Conservation (phyloP, 257 asterid genomes). For the Solanum sejunctum region DNA sequence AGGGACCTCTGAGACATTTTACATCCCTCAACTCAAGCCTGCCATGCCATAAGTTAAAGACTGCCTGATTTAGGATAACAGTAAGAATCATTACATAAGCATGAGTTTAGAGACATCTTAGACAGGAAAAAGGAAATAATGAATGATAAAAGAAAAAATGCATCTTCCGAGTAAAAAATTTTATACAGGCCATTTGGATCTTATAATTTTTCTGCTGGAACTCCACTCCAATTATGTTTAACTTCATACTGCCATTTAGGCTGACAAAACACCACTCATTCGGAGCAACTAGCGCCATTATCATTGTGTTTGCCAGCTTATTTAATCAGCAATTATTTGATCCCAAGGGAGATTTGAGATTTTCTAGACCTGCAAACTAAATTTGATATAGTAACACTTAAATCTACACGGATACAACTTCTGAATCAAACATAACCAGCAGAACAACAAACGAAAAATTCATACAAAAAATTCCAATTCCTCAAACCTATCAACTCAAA, state of each 20-base stretch:
- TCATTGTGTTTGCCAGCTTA: neutral
- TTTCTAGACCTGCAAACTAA: neutral
- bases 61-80: neutral
- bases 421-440: neutral
- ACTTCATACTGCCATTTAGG: neutral
- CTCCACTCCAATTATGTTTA: neutral
- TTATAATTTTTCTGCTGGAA: neutral
- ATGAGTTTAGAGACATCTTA: neutral
- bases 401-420: neutral
- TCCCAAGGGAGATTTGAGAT: neutral
- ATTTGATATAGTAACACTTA: neutral
- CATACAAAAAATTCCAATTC: neutral
- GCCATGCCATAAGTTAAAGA: neutral
- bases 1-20: neutral
- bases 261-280: neutral
- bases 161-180: neutral
- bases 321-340: neutral
- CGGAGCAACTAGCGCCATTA: neutral
- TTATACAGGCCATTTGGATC: neutral
- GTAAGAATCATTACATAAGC: neutral
- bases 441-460: neutral
- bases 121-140: neutral
- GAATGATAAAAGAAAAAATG: neutral
- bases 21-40: neutral
- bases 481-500: neutral